These are phyloP conservation scores for Xanthoconium stramineum DNA, from an alignment of 768 basidiomycete species.

Conservation along the genomic window DNA sequence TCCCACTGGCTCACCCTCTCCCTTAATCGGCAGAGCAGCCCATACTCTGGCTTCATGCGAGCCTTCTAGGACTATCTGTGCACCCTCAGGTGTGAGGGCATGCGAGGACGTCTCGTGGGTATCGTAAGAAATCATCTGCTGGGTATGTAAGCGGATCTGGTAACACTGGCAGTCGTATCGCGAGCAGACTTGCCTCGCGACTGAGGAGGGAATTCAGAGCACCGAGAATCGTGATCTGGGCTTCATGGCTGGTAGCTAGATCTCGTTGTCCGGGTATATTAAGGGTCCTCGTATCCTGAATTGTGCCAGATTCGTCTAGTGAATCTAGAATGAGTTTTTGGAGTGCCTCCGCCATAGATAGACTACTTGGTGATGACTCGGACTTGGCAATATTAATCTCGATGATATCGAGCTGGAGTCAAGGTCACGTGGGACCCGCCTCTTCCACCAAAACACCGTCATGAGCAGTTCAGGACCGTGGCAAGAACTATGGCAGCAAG, in stretches of 20 bases:
- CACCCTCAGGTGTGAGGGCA: conserved; percentile 78
- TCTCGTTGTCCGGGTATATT: conserved; percentile 59
- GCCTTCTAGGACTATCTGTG: conserved; percentile 71
- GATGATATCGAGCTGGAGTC: conserved; percentile 2
- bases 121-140: conserved; percentile 80
- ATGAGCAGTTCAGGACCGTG: conserved; percentile 20
- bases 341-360: conserved; percentile 67
- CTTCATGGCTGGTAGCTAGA: conserved; percentile 64
- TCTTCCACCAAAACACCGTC: background rate
- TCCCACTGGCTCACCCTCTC: conserved; percentile 63
- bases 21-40: conserved; percentile 73
- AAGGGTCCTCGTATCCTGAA: conserved; percentile 69
- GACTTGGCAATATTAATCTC: background rate
- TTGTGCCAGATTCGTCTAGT: conserved; percentile 51
- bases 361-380: conserved; percentile 1
- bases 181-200: conserved; percentile 57
- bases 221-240: conserved; percentile 81
- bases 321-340: conserved; percentile 78
- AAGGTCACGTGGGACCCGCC: conserved; percentile 13
- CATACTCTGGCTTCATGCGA: conserved; percentile 97
- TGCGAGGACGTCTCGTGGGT: conserved; percentile 74
- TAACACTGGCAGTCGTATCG: background rate
- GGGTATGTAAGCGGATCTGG: conserved; percentile 12
- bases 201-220: conserved; percentile 87
- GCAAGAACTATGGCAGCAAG: conserved; percentile 50